Evolutionary conservation across 805 yeast genomes (phyloP).

Genomic region (Yamadazyma phyllophila): DNA sequence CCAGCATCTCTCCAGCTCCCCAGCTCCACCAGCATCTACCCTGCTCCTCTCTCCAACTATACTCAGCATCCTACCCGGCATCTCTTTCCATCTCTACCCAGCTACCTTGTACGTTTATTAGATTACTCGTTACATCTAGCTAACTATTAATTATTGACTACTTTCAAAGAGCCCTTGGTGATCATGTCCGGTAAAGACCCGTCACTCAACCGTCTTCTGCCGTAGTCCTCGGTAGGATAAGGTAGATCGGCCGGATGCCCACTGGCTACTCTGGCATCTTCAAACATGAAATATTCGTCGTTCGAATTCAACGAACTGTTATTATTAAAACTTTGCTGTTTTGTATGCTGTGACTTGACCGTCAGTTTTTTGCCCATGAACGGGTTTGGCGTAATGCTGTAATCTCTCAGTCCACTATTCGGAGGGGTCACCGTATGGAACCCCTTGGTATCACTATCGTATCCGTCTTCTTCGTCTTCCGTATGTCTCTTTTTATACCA

Average conservation of each 20-base stretch:
- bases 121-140: slow-evolving; percentile 1
- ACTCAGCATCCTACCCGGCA: too few species aligned
- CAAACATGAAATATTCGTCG: slow-evolving; percentile 22
- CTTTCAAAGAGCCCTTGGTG: slow-evolving; percentile 48
- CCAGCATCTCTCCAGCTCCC: too few species aligned
- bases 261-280: slow-evolving; percentile 6
- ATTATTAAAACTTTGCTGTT: slow-evolving; percentile 13
- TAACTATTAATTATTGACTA: slow-evolving; percentile 35
- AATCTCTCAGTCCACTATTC: slow-evolving; percentile 1
- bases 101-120: slow-evolving; percentile 3
- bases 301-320: slow-evolving; percentile 20
- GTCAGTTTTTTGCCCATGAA: slow-evolving; percentile 22
- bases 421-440: slow-evolving; percentile 8
- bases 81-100: too few species aligned
- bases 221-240: slow-evolving; percentile 29
- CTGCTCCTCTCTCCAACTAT: too few species aligned
- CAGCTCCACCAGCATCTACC: too few species aligned
- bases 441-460: slow-evolving; percentile 20
- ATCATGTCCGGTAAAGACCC: slow-evolving; percentile 54
- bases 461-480: slow-evolving; percentile 41
- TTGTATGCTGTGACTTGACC: slow-evolving; percentile 17
- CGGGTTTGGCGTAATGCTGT: slow-evolving; percentile 20
- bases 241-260: slow-evolving; percentile 5
- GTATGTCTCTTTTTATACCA: slow-evolving; percentile 36
- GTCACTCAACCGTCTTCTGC: slow-evolving; percentile 51